phyloP scores from a whole-genome alignment of 345 rosid species.

The Psidium friedrichsthalianum region DNA sequence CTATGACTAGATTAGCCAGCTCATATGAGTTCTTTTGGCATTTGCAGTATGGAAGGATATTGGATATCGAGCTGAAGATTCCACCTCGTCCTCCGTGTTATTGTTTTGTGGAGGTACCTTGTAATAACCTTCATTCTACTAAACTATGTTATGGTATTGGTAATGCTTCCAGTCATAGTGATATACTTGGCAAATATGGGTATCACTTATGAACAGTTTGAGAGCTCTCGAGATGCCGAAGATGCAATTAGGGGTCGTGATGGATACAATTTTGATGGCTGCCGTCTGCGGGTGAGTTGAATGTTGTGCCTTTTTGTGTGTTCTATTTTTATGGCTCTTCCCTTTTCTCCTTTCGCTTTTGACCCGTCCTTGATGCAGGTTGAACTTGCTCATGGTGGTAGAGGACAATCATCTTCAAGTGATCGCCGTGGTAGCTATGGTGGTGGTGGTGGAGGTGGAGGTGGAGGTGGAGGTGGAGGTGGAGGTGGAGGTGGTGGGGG shows the following conservation, averaged over 20 bases:
- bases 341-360: constrained; percentile 1
- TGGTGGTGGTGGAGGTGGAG: constrained; percentile 38
- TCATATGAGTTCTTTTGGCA: neutral
- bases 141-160: neutral
- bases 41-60: constrained; percentile 74
- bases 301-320: neutral
- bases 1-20: neutral
- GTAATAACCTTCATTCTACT: neutral
- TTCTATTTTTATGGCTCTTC: neutral
- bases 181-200: neutral
- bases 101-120: constrained; percentile 86
- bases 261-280: constrained; percentile 58
- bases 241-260: constrained; percentile 53
- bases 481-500: constrained; percentile 20
- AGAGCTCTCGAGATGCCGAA: constrained; percentile 42
- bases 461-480: constrained; percentile 43
- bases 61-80: constrained; percentile 89
- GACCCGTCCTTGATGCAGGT: constrained; percentile 35
- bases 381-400: constrained; percentile 99
- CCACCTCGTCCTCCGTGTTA: constrained; percentile 96
- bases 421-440: constrained; percentile 55
- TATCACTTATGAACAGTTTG: constrained; percentile 23
- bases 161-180: neutral
- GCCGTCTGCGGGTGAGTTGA: constrained; percentile 31
- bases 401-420: constrained; percentile 60